phyloP scores from a whole-genome alignment of 139 green algal genomes.

The Dunaliella primolecta region DNA sequence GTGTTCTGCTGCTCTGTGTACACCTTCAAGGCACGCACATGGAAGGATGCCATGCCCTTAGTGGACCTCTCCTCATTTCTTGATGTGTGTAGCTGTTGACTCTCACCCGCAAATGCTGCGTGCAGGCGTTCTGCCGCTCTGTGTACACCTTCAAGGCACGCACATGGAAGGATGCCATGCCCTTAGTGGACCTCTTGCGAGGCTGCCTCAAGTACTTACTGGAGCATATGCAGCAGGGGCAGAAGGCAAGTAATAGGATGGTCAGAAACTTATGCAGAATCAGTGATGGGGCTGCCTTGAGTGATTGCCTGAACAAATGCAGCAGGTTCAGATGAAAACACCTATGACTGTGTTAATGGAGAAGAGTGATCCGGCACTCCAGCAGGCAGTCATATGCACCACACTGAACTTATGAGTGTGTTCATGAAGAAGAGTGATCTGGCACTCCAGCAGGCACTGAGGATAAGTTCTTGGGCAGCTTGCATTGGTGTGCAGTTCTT shows the following conservation, averaged over 20 bases:
- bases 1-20: constrained; percentile 27
- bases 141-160: constrained; percentile 33
- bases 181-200: constrained; percentile 43
- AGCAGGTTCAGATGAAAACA: no score
- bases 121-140: constrained; percentile 30
- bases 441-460: no score
- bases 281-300: neutral
- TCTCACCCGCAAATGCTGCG: neutral
- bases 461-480: no score
- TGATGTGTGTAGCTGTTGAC: neutral
- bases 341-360: no score
- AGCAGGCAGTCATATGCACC: no score
- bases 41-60: constrained; percentile 39
- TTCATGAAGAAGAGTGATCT: no score
- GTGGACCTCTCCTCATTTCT: constrained; percentile 23
- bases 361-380: no score
- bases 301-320: constrained; percentile 1
- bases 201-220: constrained; percentile 38
- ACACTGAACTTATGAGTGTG: no score
- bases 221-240: constrained; percentile 15
- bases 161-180: constrained; percentile 42
- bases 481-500: no score
- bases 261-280: no score
- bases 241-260: constrained; percentile 12
- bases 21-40: constrained; percentile 33